These are phyloP conservation scores for Corylus avellana DNA, from an alignment of 306 rosid species.

Conservation along the genomic window DNA sequence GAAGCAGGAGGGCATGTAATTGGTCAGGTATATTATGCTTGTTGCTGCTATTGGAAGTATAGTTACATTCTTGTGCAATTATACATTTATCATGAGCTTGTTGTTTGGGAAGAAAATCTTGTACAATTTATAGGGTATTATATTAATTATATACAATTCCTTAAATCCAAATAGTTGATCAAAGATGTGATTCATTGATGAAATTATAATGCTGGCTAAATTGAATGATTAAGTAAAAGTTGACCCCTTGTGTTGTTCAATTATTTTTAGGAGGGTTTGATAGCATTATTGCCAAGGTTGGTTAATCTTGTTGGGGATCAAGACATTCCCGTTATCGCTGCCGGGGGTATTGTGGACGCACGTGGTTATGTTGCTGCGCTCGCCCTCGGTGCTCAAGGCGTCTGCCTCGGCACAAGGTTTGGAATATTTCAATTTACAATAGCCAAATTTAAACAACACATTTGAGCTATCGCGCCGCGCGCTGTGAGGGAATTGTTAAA, in stretches of 20 bases:
- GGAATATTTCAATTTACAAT: slow-evolving; percentile 8
- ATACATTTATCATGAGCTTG: not conserved
- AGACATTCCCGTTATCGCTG: slow-evolving; percentile 75
- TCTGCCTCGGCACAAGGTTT: slow-evolving; percentile 82
- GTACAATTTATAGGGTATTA: too few relatives aligned
- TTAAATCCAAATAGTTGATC: too few relatives aligned
- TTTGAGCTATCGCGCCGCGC: not conserved
- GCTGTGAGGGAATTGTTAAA: too few relatives aligned
- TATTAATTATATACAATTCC: too few relatives aligned
- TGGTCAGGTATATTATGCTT: slow-evolving; percentile 57
- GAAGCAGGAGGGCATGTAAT: slow-evolving; percentile 98
- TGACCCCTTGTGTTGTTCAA: slow-evolving; percentile 2
- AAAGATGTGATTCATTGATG: not conserved
- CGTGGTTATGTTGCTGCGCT: slow-evolving; percentile 88
- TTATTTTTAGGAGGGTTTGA: slow-evolving; percentile 59
- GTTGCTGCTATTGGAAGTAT: slow-evolving; percentile 12
- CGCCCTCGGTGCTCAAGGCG: slow-evolving; percentile 86
- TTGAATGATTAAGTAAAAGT: not conserved
- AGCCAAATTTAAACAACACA: slow-evolving; percentile 1
- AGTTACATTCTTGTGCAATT: not conserved
- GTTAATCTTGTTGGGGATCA: slow-evolving; percentile 70
- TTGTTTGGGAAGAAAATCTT: not conserved
- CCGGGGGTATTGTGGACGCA: slow-evolving; percentile 78
- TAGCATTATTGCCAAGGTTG: slow-evolving; percentile 72
- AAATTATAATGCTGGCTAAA: not conserved